Evolutionary conservation across 805 yeast genomes (phyloP).

Genomic region (Myxozyma monticola): DNA sequence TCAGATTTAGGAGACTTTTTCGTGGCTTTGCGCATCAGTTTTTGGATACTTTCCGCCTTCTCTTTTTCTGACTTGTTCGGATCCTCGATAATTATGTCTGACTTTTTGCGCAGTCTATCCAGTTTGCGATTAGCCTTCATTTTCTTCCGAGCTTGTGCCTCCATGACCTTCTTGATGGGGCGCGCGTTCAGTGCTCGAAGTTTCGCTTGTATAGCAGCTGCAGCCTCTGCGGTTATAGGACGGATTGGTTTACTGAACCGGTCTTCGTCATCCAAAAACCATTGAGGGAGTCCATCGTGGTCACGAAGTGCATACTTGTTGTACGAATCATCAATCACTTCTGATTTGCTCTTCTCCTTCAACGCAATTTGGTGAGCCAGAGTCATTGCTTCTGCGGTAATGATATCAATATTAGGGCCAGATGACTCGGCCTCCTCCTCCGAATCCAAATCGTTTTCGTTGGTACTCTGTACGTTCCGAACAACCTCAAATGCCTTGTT

Average conservation of each 20-base stretch:
- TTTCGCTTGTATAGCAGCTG: slow-evolving; percentile 72
- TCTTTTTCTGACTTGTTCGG: slow-evolving; percentile 84
- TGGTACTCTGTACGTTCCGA: slow-evolving; percentile 11
- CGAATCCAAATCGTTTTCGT: slow-evolving; percentile 40
- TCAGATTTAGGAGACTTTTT: slow-evolving; percentile 68
- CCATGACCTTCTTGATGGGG: slow-evolving; percentile 97
- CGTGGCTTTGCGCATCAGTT: slow-evolving; percentile 75
- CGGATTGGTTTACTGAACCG: slow-evolving; percentile 77
- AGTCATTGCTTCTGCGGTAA: slow-evolving; percentile 96
- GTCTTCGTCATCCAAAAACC: slow-evolving; percentile 94
- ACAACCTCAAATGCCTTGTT: slow-evolving; percentile 20
- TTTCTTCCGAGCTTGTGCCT: slow-evolving; percentile 95
- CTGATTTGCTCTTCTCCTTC: slow-evolving; percentile 76
- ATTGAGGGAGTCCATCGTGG: slow-evolving; percentile 85
- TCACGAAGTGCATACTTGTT: slow-evolving; percentile 92
- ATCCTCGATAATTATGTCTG: slow-evolving; percentile 87
- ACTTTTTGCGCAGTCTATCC: slow-evolving; percentile 88
- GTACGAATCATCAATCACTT: slow-evolving; percentile 87
- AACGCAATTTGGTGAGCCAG: slow-evolving; percentile 92
- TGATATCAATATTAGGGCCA: slow-evolving; percentile 64
- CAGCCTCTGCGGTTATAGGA: slow-evolving; percentile 95
- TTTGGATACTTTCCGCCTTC: slow-evolving; percentile 88
- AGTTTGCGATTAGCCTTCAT: slow-evolving; percentile 84
- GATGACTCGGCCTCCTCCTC: slow-evolving; percentile 26
- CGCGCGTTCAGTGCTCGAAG: slow-evolving; percentile 85